These are phyloP conservation scores for Paramyrothecium roridum DNA, from an alignment of 2,329 filamentous ascomycete genomes.

Conservation along the genomic window DNA sequence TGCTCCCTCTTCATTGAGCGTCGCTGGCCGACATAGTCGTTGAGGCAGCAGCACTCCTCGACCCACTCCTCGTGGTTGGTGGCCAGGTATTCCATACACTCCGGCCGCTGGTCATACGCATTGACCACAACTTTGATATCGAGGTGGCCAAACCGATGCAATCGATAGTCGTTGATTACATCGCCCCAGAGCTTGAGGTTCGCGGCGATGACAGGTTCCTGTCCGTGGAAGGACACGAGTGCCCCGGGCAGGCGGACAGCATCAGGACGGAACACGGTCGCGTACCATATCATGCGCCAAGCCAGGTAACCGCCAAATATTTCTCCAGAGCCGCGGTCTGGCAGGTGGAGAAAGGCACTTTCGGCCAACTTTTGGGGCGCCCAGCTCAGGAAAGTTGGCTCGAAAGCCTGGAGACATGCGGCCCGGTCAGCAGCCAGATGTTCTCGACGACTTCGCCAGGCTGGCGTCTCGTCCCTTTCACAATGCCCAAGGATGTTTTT, in stretches of 20 bases:
- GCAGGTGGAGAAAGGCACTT: not conserved
- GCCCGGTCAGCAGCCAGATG: not conserved
- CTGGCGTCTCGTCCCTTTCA: not conserved
- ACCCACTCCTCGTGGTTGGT: constrained; percentile 3
- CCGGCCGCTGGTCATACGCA: constrained; percentile 9
- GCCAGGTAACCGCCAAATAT: constrained; percentile 10
- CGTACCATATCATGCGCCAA: constrained; percentile 12
- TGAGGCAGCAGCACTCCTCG: constrained; percentile 10
- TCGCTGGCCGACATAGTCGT: constrained; percentile 14
- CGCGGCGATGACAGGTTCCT: not conserved
- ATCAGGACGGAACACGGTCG: constrained; percentile 3
- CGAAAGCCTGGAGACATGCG: not conserved
- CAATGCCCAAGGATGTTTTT: not conserved
- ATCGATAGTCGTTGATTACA: constrained; percentile 9
- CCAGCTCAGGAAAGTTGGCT: not conserved
- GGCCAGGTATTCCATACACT: constrained; percentile 5
- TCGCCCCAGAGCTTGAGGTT: constrained; percentile 11
- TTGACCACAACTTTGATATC: constrained; percentile 4
- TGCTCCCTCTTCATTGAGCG: not conserved
- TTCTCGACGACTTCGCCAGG: not conserved
- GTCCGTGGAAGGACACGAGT: not conserved
- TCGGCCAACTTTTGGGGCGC: not conserved
- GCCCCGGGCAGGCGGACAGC: not conserved
- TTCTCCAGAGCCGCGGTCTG: constrained; percentile 6
- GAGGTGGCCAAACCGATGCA: constrained; percentile 6